phyloP scores from a whole-genome alignment of 495 filamentous ascomycete species.

The Penicillium flavigenum region DNA sequence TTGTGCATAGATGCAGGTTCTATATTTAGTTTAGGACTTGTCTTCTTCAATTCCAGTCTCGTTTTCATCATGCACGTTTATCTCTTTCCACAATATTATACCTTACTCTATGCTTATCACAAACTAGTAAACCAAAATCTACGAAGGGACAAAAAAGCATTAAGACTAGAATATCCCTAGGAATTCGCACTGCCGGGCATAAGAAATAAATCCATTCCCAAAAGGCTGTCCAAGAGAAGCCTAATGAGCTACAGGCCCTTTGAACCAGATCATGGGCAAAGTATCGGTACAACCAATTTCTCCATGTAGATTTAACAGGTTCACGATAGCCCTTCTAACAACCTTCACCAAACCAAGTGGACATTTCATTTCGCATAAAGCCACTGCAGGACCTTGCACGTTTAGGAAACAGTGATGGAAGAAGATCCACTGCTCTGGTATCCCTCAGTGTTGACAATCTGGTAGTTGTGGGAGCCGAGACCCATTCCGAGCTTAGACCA shows the following conservation, averaged over 20 bases:
- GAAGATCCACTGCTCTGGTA: conserved; percentile 55
- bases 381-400: background rate
- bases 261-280: background rate
- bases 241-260: background rate
- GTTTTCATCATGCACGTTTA: too few species aligned
- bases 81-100: too few species aligned
- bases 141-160: too few species aligned
- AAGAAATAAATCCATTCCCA: background rate
- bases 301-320: background rate
- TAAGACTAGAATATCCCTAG: too few species aligned
- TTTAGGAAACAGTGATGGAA: conserved; percentile 46
- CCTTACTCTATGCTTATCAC: too few species aligned
- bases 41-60: too few species aligned
- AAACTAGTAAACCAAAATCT: too few species aligned
- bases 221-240: background rate
- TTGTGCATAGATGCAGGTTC: too few species aligned
- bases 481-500: conserved; percentile 52
- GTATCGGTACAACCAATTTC: background rate
- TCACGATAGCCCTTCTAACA: background rate
- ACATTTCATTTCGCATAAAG: background rate
- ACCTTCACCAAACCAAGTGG: background rate
- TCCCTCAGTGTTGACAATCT: conserved; percentile 61
- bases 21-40: too few species aligned
- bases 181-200: background rate
- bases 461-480: conserved; percentile 57